Evolutionary conservation across 2,329 filamentous ascomycete species (phyloP).

Genomic region (Tolypocladium endophyticum): DNA sequence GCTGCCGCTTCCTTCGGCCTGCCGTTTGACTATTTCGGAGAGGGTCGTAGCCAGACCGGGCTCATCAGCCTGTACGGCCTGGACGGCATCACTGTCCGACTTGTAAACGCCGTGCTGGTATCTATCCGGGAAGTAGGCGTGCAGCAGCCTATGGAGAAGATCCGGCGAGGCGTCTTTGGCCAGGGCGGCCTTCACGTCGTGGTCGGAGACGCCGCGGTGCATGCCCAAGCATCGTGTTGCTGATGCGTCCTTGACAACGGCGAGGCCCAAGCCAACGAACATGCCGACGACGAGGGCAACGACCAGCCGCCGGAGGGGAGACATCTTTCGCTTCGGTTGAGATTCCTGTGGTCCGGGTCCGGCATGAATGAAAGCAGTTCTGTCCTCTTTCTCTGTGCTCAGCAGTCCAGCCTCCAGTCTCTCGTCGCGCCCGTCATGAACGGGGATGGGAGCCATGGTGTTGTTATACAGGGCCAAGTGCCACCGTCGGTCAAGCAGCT

Average conservation of each 20-base stretch:
- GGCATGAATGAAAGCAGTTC: conserved; percentile 4
- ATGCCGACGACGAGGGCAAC: conserved; percentile 13
- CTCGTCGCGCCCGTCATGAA: conserved; percentile 2
- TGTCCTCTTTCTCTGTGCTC: conserved; percentile 12
- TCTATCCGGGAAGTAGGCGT: conserved; percentile 49
- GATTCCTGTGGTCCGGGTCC: not conserved
- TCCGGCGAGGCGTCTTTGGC: conserved; percentile 35
- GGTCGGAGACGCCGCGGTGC: not conserved
- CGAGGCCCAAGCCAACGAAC: conserved; percentile 15
- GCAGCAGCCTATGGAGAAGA: conserved; percentile 55
- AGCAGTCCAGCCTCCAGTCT: conserved; percentile 13
- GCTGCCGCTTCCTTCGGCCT: conserved; percentile 27
- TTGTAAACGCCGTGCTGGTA: conserved; percentile 61
- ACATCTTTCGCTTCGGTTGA: conserved; percentile 6
- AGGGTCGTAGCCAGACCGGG: conserved; percentile 51
- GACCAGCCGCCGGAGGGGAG: conserved; percentile 6
- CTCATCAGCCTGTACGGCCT: conserved; percentile 51
- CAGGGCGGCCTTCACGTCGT: conserved; percentile 1
- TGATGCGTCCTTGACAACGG: conserved; percentile 1
- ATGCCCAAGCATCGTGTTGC: not conserved
- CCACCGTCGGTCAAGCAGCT: not conserved
- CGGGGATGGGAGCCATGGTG: conserved; percentile 7
- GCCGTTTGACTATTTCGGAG: conserved; percentile 54
- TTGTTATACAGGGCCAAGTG: not conserved
- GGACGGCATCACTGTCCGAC: conserved; percentile 51